Evolutionary conservation across 2,329 filamentous ascomycete species (phyloP).

Genomic region (Talaromyces amestolkiae): DNA sequence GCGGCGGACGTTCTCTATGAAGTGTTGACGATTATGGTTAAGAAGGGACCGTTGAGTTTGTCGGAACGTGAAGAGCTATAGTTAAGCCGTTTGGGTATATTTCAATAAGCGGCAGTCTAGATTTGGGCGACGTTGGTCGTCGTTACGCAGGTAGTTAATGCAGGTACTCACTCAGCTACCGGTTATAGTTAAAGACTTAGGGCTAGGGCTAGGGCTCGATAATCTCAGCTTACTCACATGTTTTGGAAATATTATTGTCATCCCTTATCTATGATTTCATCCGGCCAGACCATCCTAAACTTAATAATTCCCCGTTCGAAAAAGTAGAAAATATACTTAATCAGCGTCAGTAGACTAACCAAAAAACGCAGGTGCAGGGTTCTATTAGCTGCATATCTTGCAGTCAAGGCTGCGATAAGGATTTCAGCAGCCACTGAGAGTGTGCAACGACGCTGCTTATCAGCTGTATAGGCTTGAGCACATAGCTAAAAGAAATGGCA

Average conservation of each 20-base stretch:
- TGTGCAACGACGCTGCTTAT: neutral
- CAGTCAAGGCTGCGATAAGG: constrained; percentile 9
- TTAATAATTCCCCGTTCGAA: neutral
- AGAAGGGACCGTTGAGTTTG: constrained; percentile 65
- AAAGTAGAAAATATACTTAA: neutral
- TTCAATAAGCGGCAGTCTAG: neutral
- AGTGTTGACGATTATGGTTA: constrained; percentile 79
- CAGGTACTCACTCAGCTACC: neutral
- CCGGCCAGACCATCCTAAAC: neutral
- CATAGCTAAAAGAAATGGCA: neutral
- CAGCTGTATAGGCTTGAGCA: neutral
- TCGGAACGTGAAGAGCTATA: neutral
- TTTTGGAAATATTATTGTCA: neutral
- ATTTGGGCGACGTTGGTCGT: neutral
- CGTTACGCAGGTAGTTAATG: neutral
- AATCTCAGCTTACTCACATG: neutral
- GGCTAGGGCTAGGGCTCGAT: constrained; percentile 5
- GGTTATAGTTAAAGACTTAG: neutral
- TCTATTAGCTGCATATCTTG: neutral
- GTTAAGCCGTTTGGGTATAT: too few relatives aligned
- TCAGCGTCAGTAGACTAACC: neutral
- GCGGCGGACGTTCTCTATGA: constrained; percentile 66
- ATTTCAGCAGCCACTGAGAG: neutral
- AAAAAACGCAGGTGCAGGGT: neutral
- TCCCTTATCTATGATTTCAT: constrained; percentile 3